Conservation (phyloP, 495 filamentous ascomycete species). For the Hypoxylon intermedium region DNA sequence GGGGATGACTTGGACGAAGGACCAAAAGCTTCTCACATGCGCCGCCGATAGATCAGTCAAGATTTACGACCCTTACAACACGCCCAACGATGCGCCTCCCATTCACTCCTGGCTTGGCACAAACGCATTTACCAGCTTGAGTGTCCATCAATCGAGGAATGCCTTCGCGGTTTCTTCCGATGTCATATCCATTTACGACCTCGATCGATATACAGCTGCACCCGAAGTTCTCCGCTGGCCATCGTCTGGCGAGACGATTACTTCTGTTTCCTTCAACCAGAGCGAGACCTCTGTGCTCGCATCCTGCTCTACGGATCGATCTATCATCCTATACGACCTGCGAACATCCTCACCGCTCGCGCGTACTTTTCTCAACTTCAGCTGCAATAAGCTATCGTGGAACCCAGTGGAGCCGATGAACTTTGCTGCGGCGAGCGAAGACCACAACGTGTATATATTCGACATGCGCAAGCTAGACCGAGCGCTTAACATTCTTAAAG, state of each 20-base stretch:
- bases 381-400: slow-evolving; percentile 87
- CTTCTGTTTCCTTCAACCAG: slow-evolving; percentile 87
- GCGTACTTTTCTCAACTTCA: slow-evolving; percentile 78
- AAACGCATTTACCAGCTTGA: slow-evolving; percentile 81
- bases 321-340: slow-evolving; percentile 82
- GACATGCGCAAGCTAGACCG: slow-evolving; percentile 86
- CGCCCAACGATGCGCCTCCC: slow-evolving; percentile 66
- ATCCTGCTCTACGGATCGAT: slow-evolving; percentile 82
- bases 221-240: slow-evolving; percentile 87
- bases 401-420: slow-evolving; percentile 97
- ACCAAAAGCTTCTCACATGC: slow-evolving; percentile 87
- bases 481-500: slow-evolving; percentile 90
- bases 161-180: slow-evolving; percentile 81
- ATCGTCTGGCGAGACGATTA: slow-evolving; percentile 89
- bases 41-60: slow-evolving; percentile 87
- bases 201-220: slow-evolving; percentile 74
- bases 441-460: slow-evolving; percentile 70
- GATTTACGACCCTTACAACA: slow-evolving; percentile 87
- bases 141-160: slow-evolving; percentile 76
- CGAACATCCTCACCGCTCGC: slow-evolving; percentile 84
- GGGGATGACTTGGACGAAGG: slow-evolving; percentile 84
- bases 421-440: slow-evolving; percentile 78
- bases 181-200: slow-evolving; percentile 85
- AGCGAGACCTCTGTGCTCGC: slow-evolving; percentile 89
- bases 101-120: slow-evolving; percentile 82